Conservation (phyloP, 768 basidiomycete genomes). For the Podaxis sp. region DNA sequence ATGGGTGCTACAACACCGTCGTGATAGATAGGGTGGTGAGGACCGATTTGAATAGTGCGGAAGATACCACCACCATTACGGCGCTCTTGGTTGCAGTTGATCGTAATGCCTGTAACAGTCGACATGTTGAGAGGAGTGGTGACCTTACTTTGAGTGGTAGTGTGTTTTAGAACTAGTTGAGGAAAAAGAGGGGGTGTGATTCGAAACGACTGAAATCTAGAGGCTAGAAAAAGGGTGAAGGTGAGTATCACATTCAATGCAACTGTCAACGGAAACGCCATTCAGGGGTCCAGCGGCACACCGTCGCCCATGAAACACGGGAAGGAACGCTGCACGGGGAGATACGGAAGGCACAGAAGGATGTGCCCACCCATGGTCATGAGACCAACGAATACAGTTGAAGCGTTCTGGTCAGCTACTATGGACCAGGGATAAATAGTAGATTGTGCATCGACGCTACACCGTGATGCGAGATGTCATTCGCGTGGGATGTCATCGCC, state of each 20-base stretch:
- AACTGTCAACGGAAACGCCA: neutral
- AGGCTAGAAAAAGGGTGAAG: neutral
- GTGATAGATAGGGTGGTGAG: conserved; percentile 4
- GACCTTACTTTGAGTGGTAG: neutral
- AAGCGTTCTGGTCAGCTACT: neutral
- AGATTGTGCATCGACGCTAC: neutral
- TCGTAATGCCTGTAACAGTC: conserved; percentile 2
- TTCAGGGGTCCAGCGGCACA: neutral
- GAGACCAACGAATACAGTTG: neutral
- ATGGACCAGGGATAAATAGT: neutral
- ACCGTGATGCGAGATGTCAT: neutral
- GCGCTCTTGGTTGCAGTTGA: conserved; percentile 5
- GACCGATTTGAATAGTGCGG: neutral
- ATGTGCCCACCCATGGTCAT: neutral
- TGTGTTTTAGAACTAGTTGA: neutral
- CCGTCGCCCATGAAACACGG: neutral
- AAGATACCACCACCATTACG: conserved; percentile 8
- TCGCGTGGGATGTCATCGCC: neutral
- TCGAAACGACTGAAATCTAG: neutral
- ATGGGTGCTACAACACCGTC: neutral
- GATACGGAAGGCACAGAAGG: neutral
- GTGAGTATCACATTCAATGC: neutral
- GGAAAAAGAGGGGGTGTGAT: neutral
- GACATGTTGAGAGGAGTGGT: neutral
- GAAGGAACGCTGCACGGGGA: neutral